These are phyloP conservation scores for Hymenoscyphus fraxineus DNA, from an alignment of 2,329 filamentous ascomycete genomes.

Conservation along the genomic window DNA sequence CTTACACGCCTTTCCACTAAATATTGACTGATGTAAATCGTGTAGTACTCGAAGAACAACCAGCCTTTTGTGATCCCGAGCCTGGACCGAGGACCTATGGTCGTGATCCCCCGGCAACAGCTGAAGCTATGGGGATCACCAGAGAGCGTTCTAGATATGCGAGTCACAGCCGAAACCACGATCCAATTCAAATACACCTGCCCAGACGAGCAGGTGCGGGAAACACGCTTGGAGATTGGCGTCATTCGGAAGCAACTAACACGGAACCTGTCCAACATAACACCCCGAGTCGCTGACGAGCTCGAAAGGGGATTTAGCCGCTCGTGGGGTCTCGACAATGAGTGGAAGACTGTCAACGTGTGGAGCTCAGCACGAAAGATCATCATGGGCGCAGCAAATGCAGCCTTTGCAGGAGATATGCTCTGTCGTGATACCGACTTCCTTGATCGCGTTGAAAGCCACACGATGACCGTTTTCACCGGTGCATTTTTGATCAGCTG, in stretches of 20 bases:
- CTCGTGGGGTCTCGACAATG: slow-evolving; percentile 1
- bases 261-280: slow-evolving; percentile 3
- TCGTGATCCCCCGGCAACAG: not conserved
- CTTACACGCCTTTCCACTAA: not conserved
- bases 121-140: not conserved
- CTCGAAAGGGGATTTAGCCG: not conserved
- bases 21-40: not conserved
- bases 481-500: not conserved
- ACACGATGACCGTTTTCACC: not conserved
- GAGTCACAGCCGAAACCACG: not conserved
- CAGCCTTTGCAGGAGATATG: not conserved
- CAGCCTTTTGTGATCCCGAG: not conserved
- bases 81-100: not conserved
- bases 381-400: slow-evolving; percentile 2
- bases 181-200: slow-evolving; percentile 1
- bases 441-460: not conserved
- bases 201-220: not conserved
- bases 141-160: not conserved
- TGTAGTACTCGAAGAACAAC: slow-evolving; percentile 6
- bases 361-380: slow-evolving; percentile 2
- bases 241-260: slow-evolving; percentile 12
- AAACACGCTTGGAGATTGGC: slow-evolving; percentile 6
- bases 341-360: slow-evolving; percentile 4
- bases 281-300: not conserved
- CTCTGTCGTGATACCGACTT: slow-evolving; percentile 6